Conservation (phyloP, 768 basidiomycete genomes). For the Agaricus sinodeliciosus region DNA sequence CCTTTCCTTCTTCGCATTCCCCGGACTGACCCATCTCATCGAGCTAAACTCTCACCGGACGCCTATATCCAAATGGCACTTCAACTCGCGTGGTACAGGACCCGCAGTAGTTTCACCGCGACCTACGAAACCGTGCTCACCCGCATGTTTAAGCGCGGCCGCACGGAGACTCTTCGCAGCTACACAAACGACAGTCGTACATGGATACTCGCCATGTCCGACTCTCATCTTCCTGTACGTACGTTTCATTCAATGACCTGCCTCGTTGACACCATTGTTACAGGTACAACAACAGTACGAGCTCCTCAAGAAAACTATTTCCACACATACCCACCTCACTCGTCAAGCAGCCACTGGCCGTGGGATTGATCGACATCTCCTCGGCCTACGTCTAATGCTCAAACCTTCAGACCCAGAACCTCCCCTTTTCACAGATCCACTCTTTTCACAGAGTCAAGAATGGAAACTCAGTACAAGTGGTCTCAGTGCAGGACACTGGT, state of each 20-base stretch:
- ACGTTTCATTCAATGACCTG: background rate
- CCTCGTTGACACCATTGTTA: constrained; percentile 21
- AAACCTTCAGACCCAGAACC: constrained; percentile 48
- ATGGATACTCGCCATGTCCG: constrained; percentile 73
- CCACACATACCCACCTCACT: constrained; percentile 64
- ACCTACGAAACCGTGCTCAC: constrained; percentile 93
- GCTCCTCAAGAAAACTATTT: constrained; percentile 61
- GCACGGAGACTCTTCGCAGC: constrained; percentile 85
- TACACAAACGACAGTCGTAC: constrained; percentile 65
- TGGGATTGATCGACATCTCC: constrained; percentile 88
- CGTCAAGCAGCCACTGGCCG: constrained; percentile 74
- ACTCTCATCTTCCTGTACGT: constrained; percentile 43
- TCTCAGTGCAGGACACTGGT: constrained; percentile 77
- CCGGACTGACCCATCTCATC: background rate
- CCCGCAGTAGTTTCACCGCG: constrained; percentile 71
- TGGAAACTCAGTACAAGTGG: constrained; percentile 93
- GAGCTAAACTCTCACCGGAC: constrained; percentile 55
- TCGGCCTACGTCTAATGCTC: constrained; percentile 70
- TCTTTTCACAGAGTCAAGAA: constrained; percentile 66
- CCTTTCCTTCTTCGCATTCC: background rate
- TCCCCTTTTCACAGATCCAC: constrained; percentile 67
- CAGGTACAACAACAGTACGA: constrained; percentile 26
- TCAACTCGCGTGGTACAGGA: constrained; percentile 86
- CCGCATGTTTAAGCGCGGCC: constrained; percentile 76
- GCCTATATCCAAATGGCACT: constrained; percentile 88